Evolutionary conservation across 495 filamentous ascomycete genomes (phyloP).

Genomic region (Neurospora sublineolata): DNA sequence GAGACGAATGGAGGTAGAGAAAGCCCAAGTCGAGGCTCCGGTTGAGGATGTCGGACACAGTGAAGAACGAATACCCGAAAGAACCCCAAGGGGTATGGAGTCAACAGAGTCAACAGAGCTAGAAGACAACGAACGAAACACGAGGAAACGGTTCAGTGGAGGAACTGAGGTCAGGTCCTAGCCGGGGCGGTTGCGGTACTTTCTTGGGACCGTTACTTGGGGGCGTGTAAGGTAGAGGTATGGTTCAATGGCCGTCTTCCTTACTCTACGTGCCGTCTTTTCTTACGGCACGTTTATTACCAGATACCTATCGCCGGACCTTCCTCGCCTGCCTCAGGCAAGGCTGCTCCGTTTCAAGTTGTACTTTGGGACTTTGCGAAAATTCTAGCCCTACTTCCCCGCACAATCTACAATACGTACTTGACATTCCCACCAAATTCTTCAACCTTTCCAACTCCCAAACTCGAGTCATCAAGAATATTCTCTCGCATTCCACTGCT

Average conservation of each 20-base stretch:
- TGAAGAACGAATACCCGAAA: not conserved
- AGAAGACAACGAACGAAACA: not conserved
- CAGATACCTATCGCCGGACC: not conserved
- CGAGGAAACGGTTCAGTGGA: not conserved
- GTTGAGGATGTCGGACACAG: not conserved
- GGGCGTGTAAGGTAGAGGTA: not conserved
- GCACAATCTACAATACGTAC: not conserved
- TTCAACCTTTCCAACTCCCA: not conserved
- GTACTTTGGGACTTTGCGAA: not conserved
- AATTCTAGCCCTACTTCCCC: not conserved
- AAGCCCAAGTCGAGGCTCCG: not conserved
- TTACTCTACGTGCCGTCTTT: not conserved
- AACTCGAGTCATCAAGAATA: not conserved
- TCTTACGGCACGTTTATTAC: not conserved
- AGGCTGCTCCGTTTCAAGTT: not conserved
- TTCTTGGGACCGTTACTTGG: not conserved
- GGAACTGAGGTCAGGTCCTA: not conserved
- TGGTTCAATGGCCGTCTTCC: not conserved
- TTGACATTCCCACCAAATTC: not conserved
- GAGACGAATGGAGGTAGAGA: not conserved
- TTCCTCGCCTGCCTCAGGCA: not conserved
- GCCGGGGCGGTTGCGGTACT: not conserved
- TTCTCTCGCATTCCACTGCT: not conserved
- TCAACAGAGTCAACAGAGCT: not conserved
- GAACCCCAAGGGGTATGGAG: not conserved